Conservation (phyloP, 441 rosid species). For the Eruca vesicaria region DNA sequence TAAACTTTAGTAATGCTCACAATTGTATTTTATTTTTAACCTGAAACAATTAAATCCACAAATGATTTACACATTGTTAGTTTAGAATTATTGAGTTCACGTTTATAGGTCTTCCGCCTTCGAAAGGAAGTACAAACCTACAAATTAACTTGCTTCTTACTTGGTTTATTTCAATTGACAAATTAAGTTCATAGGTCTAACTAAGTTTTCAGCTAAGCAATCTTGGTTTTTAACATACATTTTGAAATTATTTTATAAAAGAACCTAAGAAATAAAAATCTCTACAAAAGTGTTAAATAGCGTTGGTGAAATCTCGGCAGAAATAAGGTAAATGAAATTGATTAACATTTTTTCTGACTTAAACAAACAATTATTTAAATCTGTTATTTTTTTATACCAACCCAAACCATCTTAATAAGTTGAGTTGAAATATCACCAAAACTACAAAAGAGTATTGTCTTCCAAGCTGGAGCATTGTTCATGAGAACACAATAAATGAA, state of each 20-base stretch:
- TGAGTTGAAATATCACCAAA: neutral
- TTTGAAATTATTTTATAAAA: neutral
- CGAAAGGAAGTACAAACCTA: neutral
- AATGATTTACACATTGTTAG: neutral
- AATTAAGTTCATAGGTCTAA: neutral
- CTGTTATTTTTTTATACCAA: too few relatives aligned
- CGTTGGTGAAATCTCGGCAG: neutral
- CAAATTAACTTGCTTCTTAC: neutral
- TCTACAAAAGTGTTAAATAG: neutral
- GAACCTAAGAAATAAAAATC: neutral
- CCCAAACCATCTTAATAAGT: too few relatives aligned
- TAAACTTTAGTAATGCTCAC: too few relatives aligned
- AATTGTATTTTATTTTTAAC: too few relatives aligned
- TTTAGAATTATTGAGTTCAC: neutral
- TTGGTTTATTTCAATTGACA: neutral
- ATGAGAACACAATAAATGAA: slow-evolving; percentile 11
- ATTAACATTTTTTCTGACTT: neutral
- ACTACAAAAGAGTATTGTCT: neutral
- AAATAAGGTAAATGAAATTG: neutral
- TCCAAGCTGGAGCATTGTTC: neutral
- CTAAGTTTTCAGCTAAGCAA: neutral
- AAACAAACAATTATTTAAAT: too few relatives aligned
- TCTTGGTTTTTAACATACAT: neutral
- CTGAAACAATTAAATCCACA: neutral
- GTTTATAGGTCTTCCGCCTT: neutral